A percentile compares a stretch with the other conserved stretches of the same genome.
Evolutionary conservation across 345 rosid species (phyloP).

Genomic region (Geranium rotundifolium): DNA sequence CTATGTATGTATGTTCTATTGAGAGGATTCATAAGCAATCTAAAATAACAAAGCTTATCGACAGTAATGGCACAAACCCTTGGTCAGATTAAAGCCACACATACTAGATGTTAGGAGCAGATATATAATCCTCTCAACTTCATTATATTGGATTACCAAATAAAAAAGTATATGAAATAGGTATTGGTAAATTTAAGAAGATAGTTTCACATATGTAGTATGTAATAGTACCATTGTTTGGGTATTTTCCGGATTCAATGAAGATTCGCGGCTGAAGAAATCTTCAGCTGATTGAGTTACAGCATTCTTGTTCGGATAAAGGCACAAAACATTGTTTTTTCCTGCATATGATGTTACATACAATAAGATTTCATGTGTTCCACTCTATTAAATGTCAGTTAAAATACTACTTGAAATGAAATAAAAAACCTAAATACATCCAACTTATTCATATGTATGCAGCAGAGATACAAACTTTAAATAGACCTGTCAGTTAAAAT

Average conservation of each 20-base stretch:
- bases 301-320: slow-evolving; percentile 76
- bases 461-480: neutral
- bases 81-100: neutral
- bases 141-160: neutral
- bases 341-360: slow-evolving; percentile 35
- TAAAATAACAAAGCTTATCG: neutral
- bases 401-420: neutral
- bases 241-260: slow-evolving; percentile 20
- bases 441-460: neutral
- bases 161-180: neutral
- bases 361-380: slow-evolving; percentile 1
- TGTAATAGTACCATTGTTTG: slow-evolving; percentile 24
- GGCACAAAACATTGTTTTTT: slow-evolving; percentile 65
- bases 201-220: neutral
- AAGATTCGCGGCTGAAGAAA: slow-evolving; percentile 25
- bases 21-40: too few relatives aligned
- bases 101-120: neutral
- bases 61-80: neutral
- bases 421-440: neutral
- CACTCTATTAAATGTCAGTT: neutral
- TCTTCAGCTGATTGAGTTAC: slow-evolving; percentile 43
- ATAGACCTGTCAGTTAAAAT: neutral
- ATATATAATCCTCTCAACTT: neutral
- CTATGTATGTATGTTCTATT: neutral
- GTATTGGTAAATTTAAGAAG: neutral